phyloP scores from a whole-genome alignment of 345 rosid species.

The Camelina neglecta region DNA sequence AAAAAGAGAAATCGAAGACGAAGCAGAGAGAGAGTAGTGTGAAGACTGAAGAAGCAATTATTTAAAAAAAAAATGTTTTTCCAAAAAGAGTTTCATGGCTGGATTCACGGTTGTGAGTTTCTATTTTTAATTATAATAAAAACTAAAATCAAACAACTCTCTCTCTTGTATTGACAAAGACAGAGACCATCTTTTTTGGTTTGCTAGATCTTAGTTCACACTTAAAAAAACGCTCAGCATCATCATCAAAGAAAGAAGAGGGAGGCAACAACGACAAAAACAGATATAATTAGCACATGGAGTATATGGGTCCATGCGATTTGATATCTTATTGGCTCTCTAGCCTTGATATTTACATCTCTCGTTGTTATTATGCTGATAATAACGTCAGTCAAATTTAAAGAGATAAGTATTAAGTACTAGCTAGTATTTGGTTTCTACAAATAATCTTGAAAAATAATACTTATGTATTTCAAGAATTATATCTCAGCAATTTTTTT shows the following conservation, averaged over 20 bases:
- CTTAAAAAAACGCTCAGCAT: constrained; percentile 23
- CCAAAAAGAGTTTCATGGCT: constrained; percentile 38
- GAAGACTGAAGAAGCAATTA: neutral
- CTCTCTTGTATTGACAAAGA: constrained; percentile 35
- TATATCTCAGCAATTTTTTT: no score
- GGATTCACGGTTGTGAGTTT: constrained; percentile 43
- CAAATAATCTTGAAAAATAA: no score
- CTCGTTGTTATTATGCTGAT: no score
- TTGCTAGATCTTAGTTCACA: constrained; percentile 42
- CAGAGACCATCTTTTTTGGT: constrained; percentile 26
- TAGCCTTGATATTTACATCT: constrained; percentile 1
- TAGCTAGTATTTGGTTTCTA: no score
- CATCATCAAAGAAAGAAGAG: constrained; percentile 17
- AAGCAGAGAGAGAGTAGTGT: neutral
- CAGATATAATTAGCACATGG: constrained; percentile 37
- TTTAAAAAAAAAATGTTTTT: neutral
- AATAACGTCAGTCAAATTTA: no score
- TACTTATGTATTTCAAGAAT: no score
- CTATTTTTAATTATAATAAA: neutral
- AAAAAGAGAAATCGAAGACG: constrained; percentile 4
- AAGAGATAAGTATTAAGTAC: no score
- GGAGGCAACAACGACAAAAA: constrained; percentile 19
- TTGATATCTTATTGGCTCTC: constrained; percentile 28
- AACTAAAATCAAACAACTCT: neutral
- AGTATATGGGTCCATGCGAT: constrained; percentile 34